Evolutionary conservation across 805 yeast species (phyloP), one percentile per base, ranked within the genome.

Genomic region (Ogataea populi-albae): DNA sequence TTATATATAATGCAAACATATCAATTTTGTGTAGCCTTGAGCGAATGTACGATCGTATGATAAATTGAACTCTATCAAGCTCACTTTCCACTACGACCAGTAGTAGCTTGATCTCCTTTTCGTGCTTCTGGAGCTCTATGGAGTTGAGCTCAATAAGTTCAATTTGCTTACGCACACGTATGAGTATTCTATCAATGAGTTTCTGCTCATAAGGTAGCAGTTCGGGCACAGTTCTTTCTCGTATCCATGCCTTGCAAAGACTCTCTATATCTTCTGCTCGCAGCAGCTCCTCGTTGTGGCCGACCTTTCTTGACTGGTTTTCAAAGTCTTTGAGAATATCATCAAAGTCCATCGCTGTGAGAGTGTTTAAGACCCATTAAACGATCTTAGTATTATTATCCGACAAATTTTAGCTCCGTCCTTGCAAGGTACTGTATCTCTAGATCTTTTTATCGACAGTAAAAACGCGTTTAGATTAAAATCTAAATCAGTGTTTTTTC

Each of bases 71-170:
- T 38, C 98, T 66, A 50, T 93, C 98, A 17, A 93, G 71, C 49
- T 93, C 98, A 10, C 94, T 82, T 54, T 93, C 98, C 48, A 91
- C 80, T 17, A 94, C 75, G 65, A 93, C 76, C 30, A 89, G 66
- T 39, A 85, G 81, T 39, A 91, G 61, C 53, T 89, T 89, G 59
- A 80, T 79, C 43, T 81, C 86, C 34, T 64, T 68, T 38, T 79
- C 79, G 27, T 70, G 67, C 32, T 75, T 76, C 34, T 83, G 85
- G 24, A 83, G 65, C 37, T 84, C 89, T 52, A 86, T 79, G 6
- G 95, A 81, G 47, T 86, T 85, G 33, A 77, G 69, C 49, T 84
- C 91, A 24, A 91, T 78, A 37, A 73, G 71, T 46, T 84, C 94
- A 38, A 87, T 77, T 58, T 86, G 89, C 30, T 66, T 66, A 36